Conservation (phyloP, 1,284 basidiomycete genomes). For the Pisolithus thermaeus region DNA sequence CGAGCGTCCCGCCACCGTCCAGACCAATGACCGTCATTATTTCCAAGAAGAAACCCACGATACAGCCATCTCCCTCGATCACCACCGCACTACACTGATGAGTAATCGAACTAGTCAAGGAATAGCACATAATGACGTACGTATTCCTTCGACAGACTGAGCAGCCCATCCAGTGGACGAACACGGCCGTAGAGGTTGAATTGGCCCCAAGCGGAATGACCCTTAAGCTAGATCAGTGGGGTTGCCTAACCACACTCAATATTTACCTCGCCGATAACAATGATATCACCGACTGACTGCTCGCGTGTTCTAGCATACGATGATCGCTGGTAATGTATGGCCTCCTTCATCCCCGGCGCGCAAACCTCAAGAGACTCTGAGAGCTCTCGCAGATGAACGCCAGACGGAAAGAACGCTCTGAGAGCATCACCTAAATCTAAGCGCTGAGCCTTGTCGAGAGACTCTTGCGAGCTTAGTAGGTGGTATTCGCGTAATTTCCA, state of each 20-base stretch:
- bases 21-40: slow-evolving; percentile 53
- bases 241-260: neutral
- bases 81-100: slow-evolving; percentile 45
- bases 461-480: slow-evolving; percentile 32
- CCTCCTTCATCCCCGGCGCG: slow-evolving; percentile 19
- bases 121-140: slow-evolving; percentile 35
- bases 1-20: slow-evolving; percentile 74
- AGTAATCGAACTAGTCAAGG: slow-evolving; percentile 1
- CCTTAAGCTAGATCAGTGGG: slow-evolving; percentile 35
- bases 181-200: slow-evolving; percentile 67
- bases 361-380: slow-evolving; percentile 14
- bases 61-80: slow-evolving; percentile 75
- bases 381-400: slow-evolving; percentile 16
- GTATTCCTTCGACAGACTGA: slow-evolving; percentile 70
- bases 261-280: slow-evolving; percentile 63
- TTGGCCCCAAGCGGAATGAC: slow-evolving; percentile 77
- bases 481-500: slow-evolving; percentile 74
- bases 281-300: slow-evolving; percentile 41
- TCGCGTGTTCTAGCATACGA: slow-evolving; percentile 1
- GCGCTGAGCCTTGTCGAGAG: slow-evolving; percentile 6
- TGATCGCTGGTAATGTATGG: slow-evolving; percentile 37
- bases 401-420: slow-evolving; percentile 22
- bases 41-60: slow-evolving; percentile 67
- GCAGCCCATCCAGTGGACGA: slow-evolving; percentile 63
- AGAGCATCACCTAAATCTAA: slow-evolving; percentile 33